Evolutionary conservation across 257 asterid genomes (phyloP).

Genomic region (Solanum peruvianum): DNA sequence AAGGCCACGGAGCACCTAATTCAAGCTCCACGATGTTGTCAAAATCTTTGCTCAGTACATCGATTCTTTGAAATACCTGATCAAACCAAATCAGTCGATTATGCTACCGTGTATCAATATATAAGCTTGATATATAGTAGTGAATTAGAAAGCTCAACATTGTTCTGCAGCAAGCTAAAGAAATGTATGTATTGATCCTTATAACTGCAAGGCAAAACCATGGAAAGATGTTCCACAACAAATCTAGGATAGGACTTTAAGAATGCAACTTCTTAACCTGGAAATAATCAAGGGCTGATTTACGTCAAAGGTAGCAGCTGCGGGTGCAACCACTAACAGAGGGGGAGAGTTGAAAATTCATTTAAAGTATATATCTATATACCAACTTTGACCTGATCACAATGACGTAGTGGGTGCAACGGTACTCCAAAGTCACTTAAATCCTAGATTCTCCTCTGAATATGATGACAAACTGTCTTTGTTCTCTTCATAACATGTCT

Average conservation of each 20-base stretch:
- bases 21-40: constrained; percentile 91
- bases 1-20: constrained; percentile 90
- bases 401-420: background rate
- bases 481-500: background rate
- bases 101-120: background rate
- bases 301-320: background rate
- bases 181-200: background rate
- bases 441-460: background rate
- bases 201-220: background rate
- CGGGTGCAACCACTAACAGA: background rate
- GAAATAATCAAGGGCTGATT: background rate
- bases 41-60: constrained; percentile 68
- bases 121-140: background rate
- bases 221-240: background rate
- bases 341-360: background rate
- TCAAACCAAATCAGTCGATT: background rate
- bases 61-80: constrained; percentile 94
- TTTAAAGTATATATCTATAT: background rate
- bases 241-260: background rate
- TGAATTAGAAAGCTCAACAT: background rate
- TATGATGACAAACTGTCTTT: background rate
- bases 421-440: background rate
- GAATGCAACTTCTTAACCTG: background rate
- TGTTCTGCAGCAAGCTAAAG: background rate
- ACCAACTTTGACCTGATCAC: background rate